Conservation (phyloP, 2,329 filamentous ascomycete species). For the Akanthomyces lecanii region DNA sequence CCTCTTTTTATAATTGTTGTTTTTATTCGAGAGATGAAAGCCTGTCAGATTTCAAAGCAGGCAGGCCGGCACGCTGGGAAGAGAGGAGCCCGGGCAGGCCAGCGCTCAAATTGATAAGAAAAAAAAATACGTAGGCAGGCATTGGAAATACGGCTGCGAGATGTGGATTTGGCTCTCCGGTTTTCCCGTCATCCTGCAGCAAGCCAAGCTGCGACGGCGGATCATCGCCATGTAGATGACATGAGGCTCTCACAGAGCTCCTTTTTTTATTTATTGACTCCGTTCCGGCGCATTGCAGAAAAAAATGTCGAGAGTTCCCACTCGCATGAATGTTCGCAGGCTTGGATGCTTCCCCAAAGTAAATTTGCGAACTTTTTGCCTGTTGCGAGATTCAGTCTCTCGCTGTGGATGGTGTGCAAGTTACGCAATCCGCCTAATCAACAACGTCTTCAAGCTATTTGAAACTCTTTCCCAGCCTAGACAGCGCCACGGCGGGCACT, state of each 20-base stretch:
- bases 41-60: too few species aligned
- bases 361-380: not conserved
- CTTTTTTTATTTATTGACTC: too few species aligned
- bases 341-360: not conserved
- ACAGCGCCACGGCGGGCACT: not conserved
- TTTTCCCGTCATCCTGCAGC: slow-evolving; percentile 1
- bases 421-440: slow-evolving; percentile 1
- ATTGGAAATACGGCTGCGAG: not conserved
- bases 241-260: slow-evolving; percentile 1
- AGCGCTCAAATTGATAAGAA: not conserved
- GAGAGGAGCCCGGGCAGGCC: too few species aligned
- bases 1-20: not conserved
- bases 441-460: slow-evolving; percentile 14
- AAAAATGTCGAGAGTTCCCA: not conserved
- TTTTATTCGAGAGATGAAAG: not conserved
- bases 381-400: not conserved
- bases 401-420: not conserved
- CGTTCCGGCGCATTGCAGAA: not conserved
- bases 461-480: slow-evolving; percentile 4
- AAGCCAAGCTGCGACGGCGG: not conserved
- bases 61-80: too few species aligned
- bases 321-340: not conserved
- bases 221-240: slow-evolving; percentile 1
- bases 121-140: not conserved
- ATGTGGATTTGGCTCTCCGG: not conserved